These are phyloP conservation scores for Xylariaceae sp. DNA, from an alignment of 2,329 filamentous ascomycete genomes.

Conservation along the genomic window DNA sequence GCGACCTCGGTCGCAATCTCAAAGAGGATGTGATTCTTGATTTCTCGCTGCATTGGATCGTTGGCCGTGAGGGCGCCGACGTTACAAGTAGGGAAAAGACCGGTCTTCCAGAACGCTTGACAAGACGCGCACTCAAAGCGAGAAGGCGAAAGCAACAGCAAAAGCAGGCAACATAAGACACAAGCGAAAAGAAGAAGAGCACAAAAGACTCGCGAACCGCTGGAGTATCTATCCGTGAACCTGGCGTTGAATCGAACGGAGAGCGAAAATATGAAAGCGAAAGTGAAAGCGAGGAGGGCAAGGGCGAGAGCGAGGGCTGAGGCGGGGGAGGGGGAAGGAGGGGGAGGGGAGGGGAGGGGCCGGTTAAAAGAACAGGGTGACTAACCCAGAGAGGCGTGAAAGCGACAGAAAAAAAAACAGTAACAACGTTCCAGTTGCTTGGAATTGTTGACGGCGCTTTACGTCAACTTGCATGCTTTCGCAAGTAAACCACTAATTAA, in stretches of 20 bases:
- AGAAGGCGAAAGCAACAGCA: background rate
- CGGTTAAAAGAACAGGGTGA: background rate
- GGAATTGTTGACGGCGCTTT: slow-evolving; percentile 18
- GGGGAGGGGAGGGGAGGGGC: background rate
- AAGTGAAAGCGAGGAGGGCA: background rate
- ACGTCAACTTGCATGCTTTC: slow-evolving; percentile 18
- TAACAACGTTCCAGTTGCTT: slow-evolving; percentile 4
- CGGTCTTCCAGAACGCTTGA: background rate
- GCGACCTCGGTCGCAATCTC: slow-evolving; percentile 96
- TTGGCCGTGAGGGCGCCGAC: slow-evolving; percentile 38
- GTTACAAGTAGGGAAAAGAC: background rate
- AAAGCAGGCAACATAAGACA: background rate
- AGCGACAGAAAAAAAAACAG: background rate
- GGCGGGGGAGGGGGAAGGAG: background rate
- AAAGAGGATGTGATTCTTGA: slow-evolving; percentile 93
- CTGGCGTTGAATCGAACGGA: background rate
- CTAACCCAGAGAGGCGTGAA: background rate
- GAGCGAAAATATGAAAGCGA: background rate
- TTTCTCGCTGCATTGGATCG: slow-evolving; percentile 56
- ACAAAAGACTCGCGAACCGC: slow-evolving; percentile 1
- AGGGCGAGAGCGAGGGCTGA: slow-evolving; percentile 3
- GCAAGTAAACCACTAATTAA: slow-evolving; percentile 3
- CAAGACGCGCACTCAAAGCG: background rate
- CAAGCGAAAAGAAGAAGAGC: background rate
- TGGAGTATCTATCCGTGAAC: slow-evolving; percentile 9